Percentiles rank a stretch among this genome's conserved stretches.
Conservation (phyloP, 2,329 filamentous ascomycete genomes). For the Colletotrichum somersetense region DNA sequence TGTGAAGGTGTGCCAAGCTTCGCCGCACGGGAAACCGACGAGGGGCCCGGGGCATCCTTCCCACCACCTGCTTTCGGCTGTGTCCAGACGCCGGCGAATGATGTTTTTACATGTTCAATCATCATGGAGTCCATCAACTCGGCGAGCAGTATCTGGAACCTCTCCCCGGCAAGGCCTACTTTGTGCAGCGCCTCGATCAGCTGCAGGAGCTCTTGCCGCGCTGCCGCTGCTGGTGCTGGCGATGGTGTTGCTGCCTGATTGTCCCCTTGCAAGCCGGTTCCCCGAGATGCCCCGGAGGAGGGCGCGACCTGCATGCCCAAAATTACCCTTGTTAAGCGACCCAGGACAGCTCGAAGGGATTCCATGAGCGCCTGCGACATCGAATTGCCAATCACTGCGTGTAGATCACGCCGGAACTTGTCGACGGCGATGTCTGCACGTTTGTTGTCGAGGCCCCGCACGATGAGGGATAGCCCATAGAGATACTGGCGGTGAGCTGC, state of each 20-base stretch:
- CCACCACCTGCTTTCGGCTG: constrained; percentile 46
- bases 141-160: constrained; percentile 78
- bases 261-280: constrained; percentile 44
- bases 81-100: constrained; percentile 74
- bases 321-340: constrained; percentile 58
- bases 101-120: constrained; percentile 70
- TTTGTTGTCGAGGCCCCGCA: constrained; percentile 59
- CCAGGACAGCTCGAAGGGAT: constrained; percentile 68
- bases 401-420: constrained; percentile 72
- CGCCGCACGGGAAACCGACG: constrained; percentile 44
- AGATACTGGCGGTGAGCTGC: constrained; percentile 70
- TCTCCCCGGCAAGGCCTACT: constrained; percentile 77
- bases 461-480: constrained; percentile 65
- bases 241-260: constrained; percentile 44
- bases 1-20: constrained; percentile 57
- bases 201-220: constrained; percentile 64
- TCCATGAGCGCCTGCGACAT: constrained; percentile 65
- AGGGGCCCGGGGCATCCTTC: constrained; percentile 44
- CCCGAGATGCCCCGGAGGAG: constrained; percentile 32
- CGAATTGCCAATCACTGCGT: constrained; percentile 75
- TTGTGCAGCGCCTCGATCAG: constrained; percentile 71
- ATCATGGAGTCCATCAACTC: constrained; percentile 77
- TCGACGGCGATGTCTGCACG: constrained; percentile 54
- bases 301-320: constrained; percentile 53
- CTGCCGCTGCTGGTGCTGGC: constrained; percentile 46